Percentiles rank a stretch among this genome's conserved stretches.
Evolutionary conservation across 768 basidiomycete genomes (phyloP).

Genomic region (Mycena vitilis): DNA sequence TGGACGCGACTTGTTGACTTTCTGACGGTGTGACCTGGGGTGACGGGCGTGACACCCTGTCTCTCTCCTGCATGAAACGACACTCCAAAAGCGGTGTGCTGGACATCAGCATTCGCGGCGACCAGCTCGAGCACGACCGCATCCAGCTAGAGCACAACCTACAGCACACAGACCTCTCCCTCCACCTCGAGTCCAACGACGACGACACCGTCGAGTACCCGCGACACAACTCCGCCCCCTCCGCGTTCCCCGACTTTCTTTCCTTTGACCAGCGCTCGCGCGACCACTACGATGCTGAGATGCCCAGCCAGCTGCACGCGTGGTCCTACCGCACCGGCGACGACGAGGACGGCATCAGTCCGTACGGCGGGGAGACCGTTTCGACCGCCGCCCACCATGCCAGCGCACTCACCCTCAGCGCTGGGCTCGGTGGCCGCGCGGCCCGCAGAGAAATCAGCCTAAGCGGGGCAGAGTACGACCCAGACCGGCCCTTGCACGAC

Average conservation of each 20-base stretch:
- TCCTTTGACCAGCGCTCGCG: constrained; percentile 71
- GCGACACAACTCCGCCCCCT: constrained; percentile 72
- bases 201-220: constrained; percentile 76
- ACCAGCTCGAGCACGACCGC: constrained; percentile 80
- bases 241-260: constrained; percentile 65
- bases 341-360: constrained; percentile 76
- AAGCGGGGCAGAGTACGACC: constrained; percentile 88
- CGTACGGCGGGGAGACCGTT: constrained; percentile 76
- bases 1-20: neutral
- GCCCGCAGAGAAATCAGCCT: constrained; percentile 66
- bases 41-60: neutral
- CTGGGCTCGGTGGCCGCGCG: constrained; percentile 74
- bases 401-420: constrained; percentile 85
- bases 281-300: constrained; percentile 68
- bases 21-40: neutral
- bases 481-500: constrained; percentile 79
- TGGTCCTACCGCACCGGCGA: constrained; percentile 69
- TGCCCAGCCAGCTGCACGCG: constrained; percentile 58
- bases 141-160: constrained; percentile 85
- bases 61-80: constrained; percentile 46
- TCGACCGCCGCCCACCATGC: constrained; percentile 93
- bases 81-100: constrained; percentile 49
- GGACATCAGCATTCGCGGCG: constrained; percentile 70
- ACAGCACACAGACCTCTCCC: constrained; percentile 76
- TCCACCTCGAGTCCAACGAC: constrained; percentile 70